Conservation (phyloP, 495 filamentous ascomycete genomes). For the Lophium mytilinum region DNA sequence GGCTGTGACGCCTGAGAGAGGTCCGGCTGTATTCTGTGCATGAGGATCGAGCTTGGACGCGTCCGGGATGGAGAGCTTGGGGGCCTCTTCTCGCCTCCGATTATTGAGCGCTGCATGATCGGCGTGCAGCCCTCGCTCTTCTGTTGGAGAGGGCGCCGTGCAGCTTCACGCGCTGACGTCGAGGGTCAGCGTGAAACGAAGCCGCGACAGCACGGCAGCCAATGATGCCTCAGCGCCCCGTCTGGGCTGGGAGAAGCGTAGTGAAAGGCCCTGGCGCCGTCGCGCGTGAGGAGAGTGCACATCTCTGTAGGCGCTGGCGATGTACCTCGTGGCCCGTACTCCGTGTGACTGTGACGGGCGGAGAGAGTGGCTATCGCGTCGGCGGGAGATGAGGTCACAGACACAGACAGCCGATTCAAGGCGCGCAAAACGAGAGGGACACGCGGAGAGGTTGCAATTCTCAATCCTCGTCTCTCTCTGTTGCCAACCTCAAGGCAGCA, state of each 20-base stretch:
- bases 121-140: not conserved
- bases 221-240: not conserved
- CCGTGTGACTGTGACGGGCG: constrained; percentile 7
- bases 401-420: not conserved
- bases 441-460: not conserved
- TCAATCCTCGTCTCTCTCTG: too few species aligned
- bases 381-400: too few species aligned
- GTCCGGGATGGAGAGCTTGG: too few species aligned
- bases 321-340: not conserved
- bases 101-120: constrained; percentile 9
- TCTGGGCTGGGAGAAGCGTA: not conserved
- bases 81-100: constrained; percentile 9
- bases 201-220: constrained; percentile 12
- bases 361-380: not conserved
- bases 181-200: constrained; percentile 12
- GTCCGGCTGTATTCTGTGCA: constrained; percentile 14
- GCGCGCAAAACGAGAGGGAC: not conserved
- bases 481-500: not conserved
- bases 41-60: constrained; percentile 20
- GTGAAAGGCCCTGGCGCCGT: not conserved
- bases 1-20: constrained; percentile 4
- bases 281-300: constrained; percentile 10
- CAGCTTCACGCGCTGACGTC: constrained; percentile 10
- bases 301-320: not conserved
- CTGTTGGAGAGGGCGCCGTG: too few species aligned